Percentiles rank a stretch among this genome's conserved stretches.
These are phyloP conservation scores for Eutrema heterophyllum DNA, from an alignment of 345 rosid genomes.

Conservation along the genomic window DNA sequence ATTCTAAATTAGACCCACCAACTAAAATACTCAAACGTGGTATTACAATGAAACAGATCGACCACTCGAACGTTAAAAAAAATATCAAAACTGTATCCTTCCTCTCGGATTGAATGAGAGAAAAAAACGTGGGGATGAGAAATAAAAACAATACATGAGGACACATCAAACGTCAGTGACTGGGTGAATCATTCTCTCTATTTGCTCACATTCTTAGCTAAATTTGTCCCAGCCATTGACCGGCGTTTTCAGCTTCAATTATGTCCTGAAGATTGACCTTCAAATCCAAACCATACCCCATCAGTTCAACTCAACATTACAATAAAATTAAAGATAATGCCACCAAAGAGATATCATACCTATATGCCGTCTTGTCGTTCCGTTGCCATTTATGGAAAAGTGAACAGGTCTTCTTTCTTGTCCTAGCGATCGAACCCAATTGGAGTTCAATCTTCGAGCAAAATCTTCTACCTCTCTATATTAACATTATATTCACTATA, in stretches of 20 bases:
- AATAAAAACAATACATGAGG: too few species aligned
- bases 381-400: constrained; percentile 50
- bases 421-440: constrained; percentile 57
- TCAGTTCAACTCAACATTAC: constrained; percentile 14
- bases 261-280: constrained; percentile 22
- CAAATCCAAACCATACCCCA: not conserved
- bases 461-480: constrained; percentile 89
- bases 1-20: not conserved
- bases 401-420: constrained; percentile 51
- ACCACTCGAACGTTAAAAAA: not conserved
- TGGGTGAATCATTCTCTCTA: not conserved
- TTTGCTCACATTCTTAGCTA: too few species aligned
- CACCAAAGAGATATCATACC: constrained; percentile 31
- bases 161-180: not conserved
- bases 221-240: too few species aligned
- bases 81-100: constrained; percentile 18
- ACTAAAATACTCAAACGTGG: constrained; percentile 3
- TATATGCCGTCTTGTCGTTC: constrained; percentile 43
- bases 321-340: constrained; percentile 9
- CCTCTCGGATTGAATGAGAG: not conserved
- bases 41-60: not conserved
- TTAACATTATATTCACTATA: constrained; percentile 1
- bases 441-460: constrained; percentile 82
- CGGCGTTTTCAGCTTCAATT: not conserved
- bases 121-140: not conserved